phyloP scores from a whole-genome alignment of 495 filamentous ascomycete species.

The Tuber aestivum region DNA sequence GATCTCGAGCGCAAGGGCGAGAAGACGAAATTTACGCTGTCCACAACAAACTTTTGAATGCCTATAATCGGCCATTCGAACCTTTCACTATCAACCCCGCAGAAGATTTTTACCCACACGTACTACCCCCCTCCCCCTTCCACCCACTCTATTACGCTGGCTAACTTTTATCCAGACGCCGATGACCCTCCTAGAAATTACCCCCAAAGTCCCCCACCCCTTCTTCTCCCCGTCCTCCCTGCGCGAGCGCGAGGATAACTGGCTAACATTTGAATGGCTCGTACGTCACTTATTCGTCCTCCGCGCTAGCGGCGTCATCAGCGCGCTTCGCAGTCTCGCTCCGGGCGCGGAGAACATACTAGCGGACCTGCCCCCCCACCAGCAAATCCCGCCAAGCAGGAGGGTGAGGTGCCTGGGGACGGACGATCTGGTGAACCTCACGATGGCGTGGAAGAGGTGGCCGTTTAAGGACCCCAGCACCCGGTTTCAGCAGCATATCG shows the following conservation, averaged over 20 bases:
- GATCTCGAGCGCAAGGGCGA: background rate
- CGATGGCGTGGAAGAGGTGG: conserved; percentile 54
- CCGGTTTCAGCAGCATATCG: background rate
- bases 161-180: background rate
- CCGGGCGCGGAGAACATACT: conserved; percentile 45
- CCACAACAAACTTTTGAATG: conserved; percentile 11
- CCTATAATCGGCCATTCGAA: conserved; percentile 4
- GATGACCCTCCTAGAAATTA: conserved; percentile 33
- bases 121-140: background rate
- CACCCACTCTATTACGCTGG: background rate
- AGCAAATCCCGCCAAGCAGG: conserved; percentile 38
- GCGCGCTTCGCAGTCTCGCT: conserved; percentile 18
- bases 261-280: conserved; percentile 30
- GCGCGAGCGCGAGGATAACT: background rate
- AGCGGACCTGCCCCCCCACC: conserved; percentile 46
- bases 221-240: conserved; percentile 9
- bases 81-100: background rate
- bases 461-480: conserved; percentile 46
- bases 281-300: conserved; percentile 24
- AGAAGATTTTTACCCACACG: conserved; percentile 13
- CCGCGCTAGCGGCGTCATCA: conserved; percentile 13
- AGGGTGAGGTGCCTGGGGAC: conserved; percentile 46
- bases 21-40: conserved; percentile 10
- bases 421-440: conserved; percentile 50
- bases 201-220: conserved; percentile 16